These are phyloP conservation scores for Elsinoe batatas DNA, from an alignment of 2,329 filamentous ascomycete species.

Conservation along the genomic window DNA sequence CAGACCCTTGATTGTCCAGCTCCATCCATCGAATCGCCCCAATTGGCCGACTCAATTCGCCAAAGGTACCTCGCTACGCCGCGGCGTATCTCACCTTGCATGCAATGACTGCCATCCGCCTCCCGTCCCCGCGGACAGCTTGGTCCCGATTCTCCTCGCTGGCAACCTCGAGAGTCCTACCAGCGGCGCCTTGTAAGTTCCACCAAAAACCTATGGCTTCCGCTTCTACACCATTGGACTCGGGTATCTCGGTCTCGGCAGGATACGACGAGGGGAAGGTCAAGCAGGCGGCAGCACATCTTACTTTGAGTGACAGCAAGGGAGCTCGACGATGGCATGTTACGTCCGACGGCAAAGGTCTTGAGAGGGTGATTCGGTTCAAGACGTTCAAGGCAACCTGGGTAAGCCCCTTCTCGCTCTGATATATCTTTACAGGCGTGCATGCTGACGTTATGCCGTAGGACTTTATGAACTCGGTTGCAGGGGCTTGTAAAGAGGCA, in stretches of 20 bases:
- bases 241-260: background rate
- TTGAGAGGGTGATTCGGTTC: constrained; percentile 30
- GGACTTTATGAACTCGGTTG: constrained; percentile 67
- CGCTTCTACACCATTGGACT: background rate
- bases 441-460: constrained; percentile 26
- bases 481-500: constrained; percentile 55
- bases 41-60: too few relatives aligned
- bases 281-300: background rate
- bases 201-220: background rate
- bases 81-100: too few relatives aligned
- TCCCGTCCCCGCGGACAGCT: too few relatives aligned
- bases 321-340: constrained; percentile 24
- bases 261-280: background rate
- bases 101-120: too few relatives aligned
- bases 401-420: constrained; percentile 20
- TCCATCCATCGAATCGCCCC: too few relatives aligned
- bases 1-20: too few relatives aligned
- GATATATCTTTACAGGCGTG: background rate
- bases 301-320: background rate
- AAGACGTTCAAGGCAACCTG: constrained; percentile 31
- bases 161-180: too few relatives aligned
- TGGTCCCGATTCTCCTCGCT: too few relatives aligned
- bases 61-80: too few relatives aligned
- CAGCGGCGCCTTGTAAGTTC: too few relatives aligned
- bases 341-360: constrained; percentile 24